Conservation (phyloP, 495 filamentous ascomycete species). For the Xylaria flabelliformis region DNA sequence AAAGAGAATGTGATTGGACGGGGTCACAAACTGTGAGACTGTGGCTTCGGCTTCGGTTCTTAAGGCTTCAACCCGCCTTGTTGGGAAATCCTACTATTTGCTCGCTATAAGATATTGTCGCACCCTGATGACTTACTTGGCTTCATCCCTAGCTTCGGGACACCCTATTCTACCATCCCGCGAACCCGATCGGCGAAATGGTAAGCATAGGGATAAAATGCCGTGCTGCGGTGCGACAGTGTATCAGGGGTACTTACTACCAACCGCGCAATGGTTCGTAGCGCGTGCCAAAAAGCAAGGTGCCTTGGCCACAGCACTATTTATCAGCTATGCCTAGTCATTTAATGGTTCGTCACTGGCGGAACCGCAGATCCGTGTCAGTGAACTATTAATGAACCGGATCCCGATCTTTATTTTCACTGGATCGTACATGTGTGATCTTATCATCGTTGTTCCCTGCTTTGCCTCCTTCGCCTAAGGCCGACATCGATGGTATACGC, state of each 20-base stretch:
- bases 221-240: conserved; percentile 15
- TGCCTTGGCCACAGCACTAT: not conserved
- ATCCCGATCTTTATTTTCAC: not conserved
- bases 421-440: not conserved
- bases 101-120: not conserved
- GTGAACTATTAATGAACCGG: conserved; percentile 5
- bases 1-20: conserved; percentile 5
- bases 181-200: not conserved
- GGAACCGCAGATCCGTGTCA: not conserved
- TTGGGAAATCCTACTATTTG: conserved; percentile 17
- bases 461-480: not conserved
- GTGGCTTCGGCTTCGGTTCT: not conserved
- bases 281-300: conserved; percentile 3
- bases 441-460: not conserved
- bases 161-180: not conserved
- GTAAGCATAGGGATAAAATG: not conserved
- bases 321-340: not conserved
- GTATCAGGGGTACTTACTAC: not conserved
- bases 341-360: conserved; percentile 2
- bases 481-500: not conserved
- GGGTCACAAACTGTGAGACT: not conserved
- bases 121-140: not conserved
- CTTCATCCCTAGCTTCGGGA: not conserved
- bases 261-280: conserved; percentile 14
- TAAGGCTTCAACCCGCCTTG: not conserved